These are phyloP conservation scores for Kernera saxatilis DNA, from an alignment of 345 rosid species.

Conservation along the genomic window DNA sequence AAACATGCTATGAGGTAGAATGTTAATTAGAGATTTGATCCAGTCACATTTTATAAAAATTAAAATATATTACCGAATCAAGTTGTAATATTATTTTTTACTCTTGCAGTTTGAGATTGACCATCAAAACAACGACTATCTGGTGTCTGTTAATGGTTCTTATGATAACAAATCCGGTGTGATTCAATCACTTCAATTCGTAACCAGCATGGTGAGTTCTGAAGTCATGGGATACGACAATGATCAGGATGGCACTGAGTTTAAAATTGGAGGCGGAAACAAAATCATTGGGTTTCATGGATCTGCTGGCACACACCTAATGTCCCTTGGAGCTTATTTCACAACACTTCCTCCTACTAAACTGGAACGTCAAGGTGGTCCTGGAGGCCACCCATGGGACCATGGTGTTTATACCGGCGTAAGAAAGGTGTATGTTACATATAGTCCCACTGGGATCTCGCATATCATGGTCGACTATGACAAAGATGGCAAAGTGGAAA, in stretches of 20 bases:
- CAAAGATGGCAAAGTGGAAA: no score
- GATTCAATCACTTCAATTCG: conserved; percentile 6
- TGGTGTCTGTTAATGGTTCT: background rate
- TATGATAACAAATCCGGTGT: conserved; percentile 4
- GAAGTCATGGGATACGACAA: conserved; percentile 13
- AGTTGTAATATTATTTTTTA: no score
- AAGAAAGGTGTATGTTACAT: conserved; percentile 1
- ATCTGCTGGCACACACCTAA: background rate
- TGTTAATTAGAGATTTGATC: no score
- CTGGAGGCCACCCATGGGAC: background rate
- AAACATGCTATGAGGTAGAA: no score
- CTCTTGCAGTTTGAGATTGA: no score
- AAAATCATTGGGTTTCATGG: conserved; percentile 11
- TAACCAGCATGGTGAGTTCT: background rate
- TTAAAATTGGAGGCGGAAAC: background rate
- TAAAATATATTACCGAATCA: no score
- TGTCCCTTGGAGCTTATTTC: conserved; percentile 4
- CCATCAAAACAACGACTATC: no score
- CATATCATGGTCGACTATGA: conserved; percentile 5
- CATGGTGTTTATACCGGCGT: background rate
- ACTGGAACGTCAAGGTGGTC: background rate
- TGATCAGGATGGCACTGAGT: background rate
- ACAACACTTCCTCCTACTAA: background rate
- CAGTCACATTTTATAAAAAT: no score
- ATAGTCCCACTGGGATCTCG: background rate